Conservation (phyloP, 169 alveolate species). For the Plasmodium yoelii region DNA sequence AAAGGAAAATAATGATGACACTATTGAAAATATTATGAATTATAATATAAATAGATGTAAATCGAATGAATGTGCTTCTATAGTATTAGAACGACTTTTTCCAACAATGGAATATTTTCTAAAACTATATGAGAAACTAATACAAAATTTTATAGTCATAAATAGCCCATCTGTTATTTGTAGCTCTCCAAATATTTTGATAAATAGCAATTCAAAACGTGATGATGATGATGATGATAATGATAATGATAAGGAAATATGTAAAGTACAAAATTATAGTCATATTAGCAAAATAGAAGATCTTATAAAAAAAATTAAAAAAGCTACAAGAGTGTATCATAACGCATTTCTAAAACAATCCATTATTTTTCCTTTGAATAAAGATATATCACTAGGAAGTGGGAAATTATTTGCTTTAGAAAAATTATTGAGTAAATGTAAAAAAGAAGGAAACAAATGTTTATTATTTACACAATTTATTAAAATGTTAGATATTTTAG, state of each 20-base stretch:
- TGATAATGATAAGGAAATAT: no score
- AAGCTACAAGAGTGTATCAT: slow-evolving; percentile 60
- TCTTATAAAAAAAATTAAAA: slow-evolving; percentile 16
- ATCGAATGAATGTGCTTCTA: not conserved
- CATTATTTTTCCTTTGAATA: slow-evolving; percentile 86
- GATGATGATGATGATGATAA: no score
- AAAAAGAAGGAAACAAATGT: slow-evolving; percentile 94
- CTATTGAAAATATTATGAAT: not conserved
- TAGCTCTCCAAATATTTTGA: slow-evolving; percentile 11
- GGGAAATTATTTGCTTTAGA: slow-evolving; percentile 94
- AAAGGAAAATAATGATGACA: not conserved
- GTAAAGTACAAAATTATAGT: not conserved
- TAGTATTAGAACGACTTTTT: slow-evolving; percentile 10
- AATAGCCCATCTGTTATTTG: slow-evolving; percentile 39
- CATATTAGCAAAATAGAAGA: slow-evolving; percentile 3
- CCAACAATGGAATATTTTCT: slow-evolving; percentile 57
- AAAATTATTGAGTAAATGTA: slow-evolving; percentile 90
- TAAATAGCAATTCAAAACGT: slow-evolving; percentile 14
- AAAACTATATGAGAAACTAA: slow-evolving; percentile 1
- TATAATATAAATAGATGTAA: not conserved
- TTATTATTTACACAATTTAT: slow-evolving; percentile 98
- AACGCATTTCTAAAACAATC: slow-evolving; percentile 70
- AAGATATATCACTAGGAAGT: slow-evolving; percentile 93
- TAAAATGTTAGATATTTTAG: slow-evolving; percentile 97
- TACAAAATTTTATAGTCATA: slow-evolving; percentile 28